Conservation (phyloP, 2,329 filamentous ascomycete genomes). For the Pestalotiopsis sp. region DNA sequence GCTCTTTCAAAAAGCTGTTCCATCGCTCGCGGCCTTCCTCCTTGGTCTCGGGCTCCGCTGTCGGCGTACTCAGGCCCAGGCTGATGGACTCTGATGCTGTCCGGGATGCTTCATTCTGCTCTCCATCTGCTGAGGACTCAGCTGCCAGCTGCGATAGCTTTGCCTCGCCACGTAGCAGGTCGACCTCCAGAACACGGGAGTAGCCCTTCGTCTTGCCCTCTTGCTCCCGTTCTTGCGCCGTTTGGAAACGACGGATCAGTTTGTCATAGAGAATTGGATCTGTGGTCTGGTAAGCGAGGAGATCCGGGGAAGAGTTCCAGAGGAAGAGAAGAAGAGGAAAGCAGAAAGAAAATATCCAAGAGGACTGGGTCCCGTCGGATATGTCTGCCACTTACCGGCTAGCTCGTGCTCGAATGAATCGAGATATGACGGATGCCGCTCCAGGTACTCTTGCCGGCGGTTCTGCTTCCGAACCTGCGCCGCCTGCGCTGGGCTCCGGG, state of each 20-base stretch:
- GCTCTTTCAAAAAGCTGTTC: conserved; percentile 70
- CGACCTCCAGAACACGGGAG: conserved; percentile 76
- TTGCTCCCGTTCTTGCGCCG: conserved; percentile 70
- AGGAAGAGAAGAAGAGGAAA: background rate
- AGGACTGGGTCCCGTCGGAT: background rate
- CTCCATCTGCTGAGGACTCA: conserved; percentile 9
- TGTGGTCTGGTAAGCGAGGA: conserved; percentile 22
- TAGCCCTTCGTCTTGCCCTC: conserved; percentile 78
- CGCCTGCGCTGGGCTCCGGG: conserved; percentile 41
- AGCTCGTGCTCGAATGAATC: conserved; percentile 56
- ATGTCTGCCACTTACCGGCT: conserved; percentile 40
- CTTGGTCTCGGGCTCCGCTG: conserved; percentile 50
- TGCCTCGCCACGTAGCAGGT: conserved; percentile 75
- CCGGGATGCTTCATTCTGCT: background rate
- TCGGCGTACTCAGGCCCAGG: conserved; percentile 38
- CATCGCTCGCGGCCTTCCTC: conserved; percentile 71
- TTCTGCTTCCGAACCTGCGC: conserved; percentile 68
- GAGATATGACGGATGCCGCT: conserved; percentile 75
- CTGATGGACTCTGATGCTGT: conserved; percentile 34
- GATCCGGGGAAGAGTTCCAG: background rate
- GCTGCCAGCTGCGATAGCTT: conserved; percentile 63
- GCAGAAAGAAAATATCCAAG: background rate
- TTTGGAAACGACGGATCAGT: conserved; percentile 77
- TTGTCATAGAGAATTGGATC: conserved; percentile 84
- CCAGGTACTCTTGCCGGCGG: conserved; percentile 75